Evolutionary conservation across 768 basidiomycete species (phyloP), one percentile per base, ranked within the genome.

Genomic region (Boletellus ananas): DNA sequence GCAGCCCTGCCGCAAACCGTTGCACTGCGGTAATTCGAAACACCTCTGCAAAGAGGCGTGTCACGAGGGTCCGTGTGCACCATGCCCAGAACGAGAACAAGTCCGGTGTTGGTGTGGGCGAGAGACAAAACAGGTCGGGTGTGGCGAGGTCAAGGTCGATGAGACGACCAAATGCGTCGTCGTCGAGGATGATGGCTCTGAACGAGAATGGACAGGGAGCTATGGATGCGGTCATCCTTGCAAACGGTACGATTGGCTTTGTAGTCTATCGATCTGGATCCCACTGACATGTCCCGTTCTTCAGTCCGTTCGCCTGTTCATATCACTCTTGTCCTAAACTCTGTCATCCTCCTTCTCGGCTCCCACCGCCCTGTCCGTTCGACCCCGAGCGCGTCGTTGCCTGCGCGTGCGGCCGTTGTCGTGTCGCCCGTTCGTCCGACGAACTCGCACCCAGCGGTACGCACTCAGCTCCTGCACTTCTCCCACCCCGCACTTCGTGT

Each of bases 101-200:
- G 77, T 78, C 21, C 72, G 61, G 23, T 98, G 95, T 66, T 96
- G 81, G 71, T 98, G 95, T 61, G 93, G 93, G 0, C 79, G 78
- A 55, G 79, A 81, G 34, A 70, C 69, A 34, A 79, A 76, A 57
- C 70, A 73, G 25, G 74, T 87, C 3, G 60, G 58, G 0, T 99
- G 95, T 61, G 90, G 90, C 3, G 77, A 79, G 46, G 78, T 80
- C n/a, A 72, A 74, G 16, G 67, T 68, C 63, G 70, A 51, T 55
- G 72, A 17, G 76, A 74, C 58, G 66, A 37, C 35, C 4, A 14
- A 40, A 64, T 33, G 69, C 74, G 45, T 50, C 31, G 27, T 51
- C 52, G 62, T 16, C 63, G 67, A 25, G 52, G 60, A 52, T 11
- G 47, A 56, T 31, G 72, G 72, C n/a, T 52, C 54, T 5, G 73